Base-by-base conservation (phyloP, 169 alveolate species). In the Cyclospora cayetanensis region DNA sequence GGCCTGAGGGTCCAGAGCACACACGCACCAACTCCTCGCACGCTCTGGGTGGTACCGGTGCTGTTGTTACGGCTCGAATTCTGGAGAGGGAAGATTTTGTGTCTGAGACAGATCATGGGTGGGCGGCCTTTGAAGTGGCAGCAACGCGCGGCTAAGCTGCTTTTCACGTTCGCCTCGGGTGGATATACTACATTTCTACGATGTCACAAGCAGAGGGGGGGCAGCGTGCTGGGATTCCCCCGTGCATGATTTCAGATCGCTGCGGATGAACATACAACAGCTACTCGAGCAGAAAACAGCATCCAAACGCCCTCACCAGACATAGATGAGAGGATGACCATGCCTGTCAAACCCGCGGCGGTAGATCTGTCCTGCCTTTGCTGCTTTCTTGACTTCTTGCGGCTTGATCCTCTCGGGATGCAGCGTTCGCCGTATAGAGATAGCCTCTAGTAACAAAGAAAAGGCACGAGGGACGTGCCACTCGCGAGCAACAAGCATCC, bases 361-460 rank as follows among this genome's bases (percentile, higher is more conserved):
- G 65, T 77, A 90, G 60, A 90, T 42, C 63, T 31, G 53, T 29
- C 93, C 93, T 25, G 4, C 41, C 1, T 25, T n/a, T 39, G 55
- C 70, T 0, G 60, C 66, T 1, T 35, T 27, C 55, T 31, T 52
- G 63, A 90, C 90, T 9, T 76, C 82, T 65, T 74, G 79, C 37
- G 93, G 93, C 53, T 77, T 72, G 5, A 90, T 42, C 35, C 93
- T 29, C 82, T 90, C 93, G 4, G 93, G 93, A 52, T 43, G 79
- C 70, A 27, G 20, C 80, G 39, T 39, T n/a, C 93, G 93, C 39
- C 93, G 76, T 18, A 90, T 42, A 27, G 22, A 22, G 27, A 90
- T 29, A 1, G 90, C 79, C 66, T 90, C 93, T 37, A 74, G 37
- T 65, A 74, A 15, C 55, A 90, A 80, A 1, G 39, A 31, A 50